Evolutionary conservation across 345 rosid genomes (phyloP).

Genomic region (Ailanthus altissimus): DNA sequence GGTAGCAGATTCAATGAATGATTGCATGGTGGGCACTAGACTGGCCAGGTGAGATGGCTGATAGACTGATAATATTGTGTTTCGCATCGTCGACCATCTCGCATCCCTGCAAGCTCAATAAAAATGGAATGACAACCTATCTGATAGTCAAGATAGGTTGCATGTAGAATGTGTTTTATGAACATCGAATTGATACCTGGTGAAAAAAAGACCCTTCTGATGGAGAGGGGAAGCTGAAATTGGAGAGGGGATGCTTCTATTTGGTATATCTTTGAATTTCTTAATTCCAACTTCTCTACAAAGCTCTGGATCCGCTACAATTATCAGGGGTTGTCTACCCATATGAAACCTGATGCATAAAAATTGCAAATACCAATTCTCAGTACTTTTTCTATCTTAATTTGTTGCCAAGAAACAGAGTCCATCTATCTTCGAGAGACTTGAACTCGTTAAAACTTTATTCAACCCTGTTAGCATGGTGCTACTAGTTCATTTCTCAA

Average conservation of each 20-base stretch:
- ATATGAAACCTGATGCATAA: conserved; percentile 75
- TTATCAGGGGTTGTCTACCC: conserved; percentile 93
- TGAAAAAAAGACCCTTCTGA: conserved; percentile 95
- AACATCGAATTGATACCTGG: conserved; percentile 43
- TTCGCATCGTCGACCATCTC: conserved; percentile 88
- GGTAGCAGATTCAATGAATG: conserved; percentile 62
- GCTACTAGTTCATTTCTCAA: not conserved
- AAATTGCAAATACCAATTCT: not conserved
- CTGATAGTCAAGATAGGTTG: not conserved
- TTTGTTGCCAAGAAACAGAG: not conserved
- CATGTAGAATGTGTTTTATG: not conserved
- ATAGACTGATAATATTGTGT: conserved; percentile 78
- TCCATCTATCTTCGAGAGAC: not conserved
- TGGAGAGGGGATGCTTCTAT: conserved; percentile 93
- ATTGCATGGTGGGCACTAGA: conserved; percentile 78
- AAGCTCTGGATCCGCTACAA: conserved; percentile 79
- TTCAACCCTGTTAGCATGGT: no score
- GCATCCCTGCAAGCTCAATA: conserved; percentile 53
- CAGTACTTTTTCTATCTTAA: not conserved
- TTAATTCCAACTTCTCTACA: conserved; percentile 88
- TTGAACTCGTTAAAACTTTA: not conserved
- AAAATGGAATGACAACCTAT: not conserved
- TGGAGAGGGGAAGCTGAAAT: conserved; percentile 93
- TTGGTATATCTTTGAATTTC: conserved; percentile 81
- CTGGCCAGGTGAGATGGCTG: conserved; percentile 84